Evolutionary conservation across 2,329 filamentous ascomycete genomes (phyloP).

Genomic region (Phialophora chinensis): DNA sequence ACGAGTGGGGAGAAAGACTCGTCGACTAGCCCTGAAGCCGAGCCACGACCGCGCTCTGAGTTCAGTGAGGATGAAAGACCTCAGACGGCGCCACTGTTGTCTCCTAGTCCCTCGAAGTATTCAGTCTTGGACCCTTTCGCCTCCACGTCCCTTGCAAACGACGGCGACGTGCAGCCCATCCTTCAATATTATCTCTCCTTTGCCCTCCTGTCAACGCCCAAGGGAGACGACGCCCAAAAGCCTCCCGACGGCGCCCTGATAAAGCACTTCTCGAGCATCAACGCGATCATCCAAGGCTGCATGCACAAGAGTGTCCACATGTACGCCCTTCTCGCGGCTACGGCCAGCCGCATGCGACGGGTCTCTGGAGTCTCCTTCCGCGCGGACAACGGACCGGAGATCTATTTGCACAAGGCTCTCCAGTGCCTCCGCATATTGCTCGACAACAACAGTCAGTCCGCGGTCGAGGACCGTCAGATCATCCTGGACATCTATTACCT

Average conservation of each 20-base stretch:
- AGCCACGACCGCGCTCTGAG: background rate
- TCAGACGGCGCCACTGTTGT: background rate
- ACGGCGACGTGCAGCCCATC: conserved; percentile 18
- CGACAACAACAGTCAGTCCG: conserved; percentile 11
- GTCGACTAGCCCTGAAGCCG: conserved; percentile 6
- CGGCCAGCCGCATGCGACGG: conserved; percentile 26
- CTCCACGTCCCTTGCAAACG: conserved; percentile 11
- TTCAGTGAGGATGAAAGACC: background rate
- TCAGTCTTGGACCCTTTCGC: conserved; percentile 13
- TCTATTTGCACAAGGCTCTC: conserved; percentile 32
- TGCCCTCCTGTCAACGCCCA: conserved; percentile 19
- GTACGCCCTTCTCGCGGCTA: conserved; percentile 29
- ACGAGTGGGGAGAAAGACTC: background rate
- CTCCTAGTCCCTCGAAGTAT: background rate
- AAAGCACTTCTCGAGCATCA: conserved; percentile 24
- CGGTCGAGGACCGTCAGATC: conserved; percentile 25
- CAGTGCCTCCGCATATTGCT: conserved; percentile 28
- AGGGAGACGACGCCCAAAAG: background rate
- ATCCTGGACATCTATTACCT: conserved; percentile 33
- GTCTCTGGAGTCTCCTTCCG: conserved; percentile 21
- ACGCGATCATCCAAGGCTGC: conserved; percentile 27
- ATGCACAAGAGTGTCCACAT: conserved; percentile 24
- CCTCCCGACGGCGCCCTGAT: conserved; percentile 1
- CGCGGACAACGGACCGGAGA: conserved; percentile 28
- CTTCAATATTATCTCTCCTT: conserved; percentile 28